Conservation (phyloP, 805 yeast genomes). For the Kodamaea restingae region DNA sequence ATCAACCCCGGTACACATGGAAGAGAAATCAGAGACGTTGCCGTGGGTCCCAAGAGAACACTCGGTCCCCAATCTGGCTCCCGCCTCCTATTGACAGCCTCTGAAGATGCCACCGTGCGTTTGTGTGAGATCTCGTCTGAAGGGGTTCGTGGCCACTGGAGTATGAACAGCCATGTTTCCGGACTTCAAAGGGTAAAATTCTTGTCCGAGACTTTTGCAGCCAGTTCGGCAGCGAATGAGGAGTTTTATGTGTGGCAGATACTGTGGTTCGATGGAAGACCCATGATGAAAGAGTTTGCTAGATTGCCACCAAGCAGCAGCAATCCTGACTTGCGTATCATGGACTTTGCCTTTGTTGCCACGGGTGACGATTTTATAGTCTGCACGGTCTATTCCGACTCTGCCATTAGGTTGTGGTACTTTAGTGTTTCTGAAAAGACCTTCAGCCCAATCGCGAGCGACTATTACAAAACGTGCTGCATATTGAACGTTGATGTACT, state of each 20-base stretch:
- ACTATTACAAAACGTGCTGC: constrained; percentile 71
- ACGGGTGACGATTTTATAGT: constrained; percentile 47
- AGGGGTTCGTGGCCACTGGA: constrained; percentile 46
- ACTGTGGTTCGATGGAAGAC: constrained; percentile 27
- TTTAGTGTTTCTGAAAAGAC: constrained; percentile 40
- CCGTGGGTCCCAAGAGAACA: constrained; percentile 38
- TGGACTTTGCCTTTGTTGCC: constrained; percentile 67
- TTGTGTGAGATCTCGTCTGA: constrained; percentile 46
- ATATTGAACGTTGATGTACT: constrained; percentile 58
- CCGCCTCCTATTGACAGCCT: constrained; percentile 62
- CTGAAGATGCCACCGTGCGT: constrained; percentile 82
- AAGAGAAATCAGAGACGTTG: constrained; percentile 77
- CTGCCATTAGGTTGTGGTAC: constrained; percentile 64
- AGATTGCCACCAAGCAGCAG: constrained; percentile 51
- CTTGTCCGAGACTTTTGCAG: constrained; percentile 45
- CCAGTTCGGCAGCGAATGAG: constrained; percentile 74
- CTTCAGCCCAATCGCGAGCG: constrained; percentile 45
- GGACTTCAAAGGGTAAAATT: constrained; percentile 78
- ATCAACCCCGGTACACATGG: constrained; percentile 76
- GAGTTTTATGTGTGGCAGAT: constrained; percentile 82
- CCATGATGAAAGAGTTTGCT: constrained; percentile 48
- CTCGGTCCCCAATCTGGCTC: constrained; percentile 20
- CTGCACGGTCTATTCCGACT: constrained; percentile 80
- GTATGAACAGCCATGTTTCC: constrained; percentile 77
- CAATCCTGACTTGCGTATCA: constrained; percentile 81